phyloP scores from a whole-genome alignment of 257 asterid species.

The Nicotiana tomentosiformis region DNA sequence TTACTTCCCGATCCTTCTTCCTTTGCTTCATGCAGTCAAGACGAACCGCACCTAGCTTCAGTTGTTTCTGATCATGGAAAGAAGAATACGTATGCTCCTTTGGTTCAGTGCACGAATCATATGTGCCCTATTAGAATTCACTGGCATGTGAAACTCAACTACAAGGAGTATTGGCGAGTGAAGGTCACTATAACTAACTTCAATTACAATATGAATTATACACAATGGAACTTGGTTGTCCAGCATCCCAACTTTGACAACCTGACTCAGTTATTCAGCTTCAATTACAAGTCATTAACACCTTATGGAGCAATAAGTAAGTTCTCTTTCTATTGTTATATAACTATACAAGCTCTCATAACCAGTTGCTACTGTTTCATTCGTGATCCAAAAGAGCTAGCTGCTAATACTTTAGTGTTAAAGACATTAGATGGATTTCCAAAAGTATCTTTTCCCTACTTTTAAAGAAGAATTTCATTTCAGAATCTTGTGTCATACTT shows the following conservation, averaged over 20 bases:
- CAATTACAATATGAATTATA: slow-evolving; percentile 24
- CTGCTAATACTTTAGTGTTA: not conserved
- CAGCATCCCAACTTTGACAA: slow-evolving; percentile 24
- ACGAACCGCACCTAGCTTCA: slow-evolving; percentile 19
- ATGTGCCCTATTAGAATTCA: slow-evolving; percentile 26
- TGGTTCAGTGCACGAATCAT: slow-evolving; percentile 21
- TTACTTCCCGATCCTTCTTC: not conserved
- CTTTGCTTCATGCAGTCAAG: slow-evolving; percentile 1
- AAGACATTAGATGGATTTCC: not conserved
- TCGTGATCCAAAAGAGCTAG: not conserved
- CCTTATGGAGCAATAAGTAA: slow-evolving; percentile 20
- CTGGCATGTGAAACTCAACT: slow-evolving; percentile 23
- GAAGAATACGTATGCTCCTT: slow-evolving; percentile 11
- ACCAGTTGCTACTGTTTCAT: not conserved
- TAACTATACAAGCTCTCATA: not conserved
- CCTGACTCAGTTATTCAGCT: slow-evolving; percentile 18
- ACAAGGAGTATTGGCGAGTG: slow-evolving; percentile 23
- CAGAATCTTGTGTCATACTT: not conserved
- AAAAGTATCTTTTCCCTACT: not conserved
- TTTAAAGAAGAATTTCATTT: not conserved
- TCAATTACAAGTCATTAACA: slow-evolving; percentile 20
- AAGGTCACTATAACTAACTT: slow-evolving; percentile 25
- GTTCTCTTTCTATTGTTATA: not conserved
- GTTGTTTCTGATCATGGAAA: slow-evolving; percentile 12
- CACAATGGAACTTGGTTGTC: slow-evolving; percentile 22